A percentile compares a stretch with the other conserved stretches of the same genome.
phyloP scores from a whole-genome alignment of 768 basidiomycete species.

The Pleurotus platypus region DNA sequence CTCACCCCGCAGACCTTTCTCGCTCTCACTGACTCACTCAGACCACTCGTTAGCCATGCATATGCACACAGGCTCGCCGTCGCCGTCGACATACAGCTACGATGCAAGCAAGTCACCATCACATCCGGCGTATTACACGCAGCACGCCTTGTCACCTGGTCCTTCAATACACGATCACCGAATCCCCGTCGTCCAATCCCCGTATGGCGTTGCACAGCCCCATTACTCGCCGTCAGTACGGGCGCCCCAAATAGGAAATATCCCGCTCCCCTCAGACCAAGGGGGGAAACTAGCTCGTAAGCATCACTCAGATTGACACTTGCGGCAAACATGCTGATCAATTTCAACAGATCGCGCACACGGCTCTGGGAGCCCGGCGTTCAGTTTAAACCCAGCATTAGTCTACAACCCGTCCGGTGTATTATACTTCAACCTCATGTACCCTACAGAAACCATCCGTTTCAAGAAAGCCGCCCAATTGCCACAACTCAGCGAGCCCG shows the following conservation, averaged over 20 bases:
- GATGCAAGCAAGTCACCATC: background rate
- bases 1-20: background rate
- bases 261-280: slow-evolving; percentile 2
- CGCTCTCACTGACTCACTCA: slow-evolving; percentile 3
- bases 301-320: background rate
- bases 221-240: background rate
- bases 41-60: background rate
- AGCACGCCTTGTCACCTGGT: slow-evolving; percentile 4
- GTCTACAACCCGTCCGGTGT: slow-evolving; percentile 14
- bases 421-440: slow-evolving; percentile 13
- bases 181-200: background rate
- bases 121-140: background rate
- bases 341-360: background rate
- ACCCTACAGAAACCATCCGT: slow-evolving; percentile 11
- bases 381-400: slow-evolving; percentile 12
- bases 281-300: background rate
- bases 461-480: slow-evolving; percentile 8
- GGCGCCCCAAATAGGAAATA: slow-evolving; percentile 6
- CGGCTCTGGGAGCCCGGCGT: background rate
- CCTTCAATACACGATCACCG: background rate
- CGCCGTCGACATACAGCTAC: slow-evolving; percentile 1
- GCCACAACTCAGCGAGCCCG: slow-evolving; percentile 11
- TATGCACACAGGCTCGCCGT: slow-evolving; percentile 5
- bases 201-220: background rate
- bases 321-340: background rate